These are phyloP conservation scores for Globisporangium yorkense DNA, from an alignment of 352 stramenopile species.

Conservation along the genomic window DNA sequence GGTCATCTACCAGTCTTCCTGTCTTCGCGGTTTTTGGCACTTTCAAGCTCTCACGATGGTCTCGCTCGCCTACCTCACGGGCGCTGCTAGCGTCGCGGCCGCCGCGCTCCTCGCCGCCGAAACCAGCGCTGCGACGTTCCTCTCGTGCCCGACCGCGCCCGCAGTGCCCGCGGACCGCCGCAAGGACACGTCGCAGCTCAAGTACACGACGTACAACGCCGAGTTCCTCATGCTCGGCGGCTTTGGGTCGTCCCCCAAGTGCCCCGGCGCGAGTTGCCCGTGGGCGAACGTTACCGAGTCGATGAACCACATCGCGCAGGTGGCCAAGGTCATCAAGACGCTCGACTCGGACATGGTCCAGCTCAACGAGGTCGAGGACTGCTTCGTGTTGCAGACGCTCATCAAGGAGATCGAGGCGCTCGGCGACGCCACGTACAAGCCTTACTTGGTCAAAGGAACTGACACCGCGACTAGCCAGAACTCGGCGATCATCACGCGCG, in stretches of 20 bases:
- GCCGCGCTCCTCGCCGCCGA: neutral
- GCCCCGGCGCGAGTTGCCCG: conserved; percentile 41
- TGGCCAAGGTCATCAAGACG: conserved; percentile 39
- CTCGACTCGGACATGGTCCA: conserved; percentile 65
- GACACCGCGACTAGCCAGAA: conserved; percentile 72
- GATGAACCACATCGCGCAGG: conserved; percentile 40
- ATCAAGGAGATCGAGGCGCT: conserved; percentile 38
- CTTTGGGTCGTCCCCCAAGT: conserved; percentile 32
- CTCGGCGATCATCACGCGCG: conserved; percentile 49
- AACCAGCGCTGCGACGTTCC: conserved; percentile 12
- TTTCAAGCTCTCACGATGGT: neutral
- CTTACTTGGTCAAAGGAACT: conserved; percentile 48
- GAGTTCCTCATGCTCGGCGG: conserved; percentile 53
- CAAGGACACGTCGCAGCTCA: conserved; percentile 24
- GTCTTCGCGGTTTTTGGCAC: too few species aligned
- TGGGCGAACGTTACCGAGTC: conserved; percentile 39
- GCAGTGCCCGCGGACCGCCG: conserved; percentile 22
- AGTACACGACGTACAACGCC: conserved; percentile 56
- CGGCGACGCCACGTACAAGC: conserved; percentile 51
- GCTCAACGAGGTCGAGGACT: conserved; percentile 61
- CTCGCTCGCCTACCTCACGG: conserved; percentile 1
- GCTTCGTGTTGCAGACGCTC: conserved; percentile 39
- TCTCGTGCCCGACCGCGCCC: conserved; percentile 16
- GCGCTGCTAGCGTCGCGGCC: neutral
- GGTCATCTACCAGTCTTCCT: too few species aligned